phyloP scores from a whole-genome alignment of 2,329 filamentous ascomycete genomes.

The Cercospora canescens region DNA sequence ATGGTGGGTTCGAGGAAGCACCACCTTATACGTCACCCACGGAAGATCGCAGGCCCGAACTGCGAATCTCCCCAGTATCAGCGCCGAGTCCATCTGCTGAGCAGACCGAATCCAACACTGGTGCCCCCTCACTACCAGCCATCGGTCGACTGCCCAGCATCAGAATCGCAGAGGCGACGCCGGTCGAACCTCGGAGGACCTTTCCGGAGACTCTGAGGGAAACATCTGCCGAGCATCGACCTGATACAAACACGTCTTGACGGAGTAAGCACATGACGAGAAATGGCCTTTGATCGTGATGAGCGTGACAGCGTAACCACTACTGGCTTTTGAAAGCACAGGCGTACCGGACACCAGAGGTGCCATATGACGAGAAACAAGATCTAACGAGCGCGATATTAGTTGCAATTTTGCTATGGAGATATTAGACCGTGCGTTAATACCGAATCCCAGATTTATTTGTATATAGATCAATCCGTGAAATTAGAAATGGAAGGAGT shows the following conservation, averaged over 20 bases:
- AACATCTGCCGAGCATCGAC: slow-evolving; percentile 14
- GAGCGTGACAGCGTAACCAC: neutral
- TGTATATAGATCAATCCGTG: neutral
- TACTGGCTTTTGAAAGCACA: neutral
- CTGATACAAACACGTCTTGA: neutral
- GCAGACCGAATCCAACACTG: slow-evolving; percentile 11
- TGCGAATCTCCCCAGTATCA: slow-evolving; percentile 11
- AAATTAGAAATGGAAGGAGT: neutral
- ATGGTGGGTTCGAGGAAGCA: slow-evolving; percentile 45
- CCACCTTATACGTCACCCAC: slow-evolving; percentile 49
- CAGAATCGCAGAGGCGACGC: slow-evolving; percentile 42
- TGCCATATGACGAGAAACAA: slow-evolving; percentile 15
- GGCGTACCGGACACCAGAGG: neutral
- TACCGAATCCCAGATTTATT: neutral
- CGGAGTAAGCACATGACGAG: neutral
- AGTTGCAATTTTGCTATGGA: neutral
- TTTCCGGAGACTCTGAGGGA: slow-evolving; percentile 17
- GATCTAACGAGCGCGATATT: slow-evolving; percentile 19
- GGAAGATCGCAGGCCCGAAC: slow-evolving; percentile 24
- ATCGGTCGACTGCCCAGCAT: slow-evolving; percentile 47
- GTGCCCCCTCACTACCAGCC: slow-evolving; percentile 37
- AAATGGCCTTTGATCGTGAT: neutral
- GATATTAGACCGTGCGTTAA: neutral
- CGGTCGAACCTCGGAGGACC: slow-evolving; percentile 27
- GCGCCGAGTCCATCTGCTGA: slow-evolving; percentile 4